Conservation (phyloP, 495 filamentous ascomycete species). For the Daldinia childiae region DNA sequence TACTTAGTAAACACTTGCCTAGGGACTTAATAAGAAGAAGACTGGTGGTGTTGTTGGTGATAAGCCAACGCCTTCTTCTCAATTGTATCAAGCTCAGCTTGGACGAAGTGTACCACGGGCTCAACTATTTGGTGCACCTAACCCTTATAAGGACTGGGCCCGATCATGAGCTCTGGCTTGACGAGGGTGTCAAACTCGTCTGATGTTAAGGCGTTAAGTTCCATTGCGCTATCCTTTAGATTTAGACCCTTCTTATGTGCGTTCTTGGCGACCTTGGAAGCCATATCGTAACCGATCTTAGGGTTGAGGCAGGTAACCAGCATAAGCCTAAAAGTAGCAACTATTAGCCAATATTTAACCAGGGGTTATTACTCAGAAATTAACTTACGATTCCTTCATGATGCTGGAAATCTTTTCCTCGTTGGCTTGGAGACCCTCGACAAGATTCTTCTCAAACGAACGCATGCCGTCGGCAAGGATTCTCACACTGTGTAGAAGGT, state of each 20-base stretch:
- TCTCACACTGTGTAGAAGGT: conserved; percentile 88
- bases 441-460: conserved; percentile 92
- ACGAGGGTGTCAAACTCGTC: conserved; percentile 93
- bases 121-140: conserved; percentile 42
- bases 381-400: conserved; percentile 79
- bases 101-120: conserved; percentile 39
- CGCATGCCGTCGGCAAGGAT: conserved; percentile 91
- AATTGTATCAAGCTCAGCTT: conserved; percentile 32
- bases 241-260: conserved; percentile 98
- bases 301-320: conserved; percentile 98
- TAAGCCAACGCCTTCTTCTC: conserved; percentile 34
- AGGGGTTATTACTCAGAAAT: background rate
- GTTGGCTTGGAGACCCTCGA: conserved; percentile 89
- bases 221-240: conserved; percentile 91
- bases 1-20: background rate
- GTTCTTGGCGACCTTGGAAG: conserved; percentile 98
- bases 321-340: conserved; percentile 75
- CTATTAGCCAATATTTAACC: conserved; percentile 14
- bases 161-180: conserved; percentile 95
- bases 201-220: conserved; percentile 87
- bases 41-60: conserved; percentile 13
- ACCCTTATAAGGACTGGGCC: conserved; percentile 70
- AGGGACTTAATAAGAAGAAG: conserved; percentile 16
- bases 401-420: conserved; percentile 87
- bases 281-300: conserved; percentile 98